Evolutionary conservation across 225 moss, liverwort and hornwort genomes (phyloP).

Genomic region (Physcomitrellopsis africana): DNA sequence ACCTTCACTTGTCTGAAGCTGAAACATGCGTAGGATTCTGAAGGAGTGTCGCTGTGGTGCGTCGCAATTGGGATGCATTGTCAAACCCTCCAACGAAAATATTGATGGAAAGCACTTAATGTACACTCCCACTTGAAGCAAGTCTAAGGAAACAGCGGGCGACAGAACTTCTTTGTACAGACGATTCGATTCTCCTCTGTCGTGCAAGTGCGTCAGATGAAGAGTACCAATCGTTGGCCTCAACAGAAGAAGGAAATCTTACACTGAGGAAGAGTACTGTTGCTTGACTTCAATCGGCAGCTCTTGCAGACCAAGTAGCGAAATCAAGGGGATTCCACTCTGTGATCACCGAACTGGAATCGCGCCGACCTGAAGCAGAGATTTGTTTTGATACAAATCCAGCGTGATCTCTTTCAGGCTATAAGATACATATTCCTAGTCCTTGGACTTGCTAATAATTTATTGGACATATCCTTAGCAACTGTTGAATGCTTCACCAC

Average conservation of each 20-base stretch:
- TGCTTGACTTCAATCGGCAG: background rate
- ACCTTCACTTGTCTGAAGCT: too few relatives aligned
- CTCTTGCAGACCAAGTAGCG: background rate
- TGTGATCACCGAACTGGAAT: constrained; percentile 15
- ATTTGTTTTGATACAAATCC: background rate
- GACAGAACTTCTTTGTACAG: background rate
- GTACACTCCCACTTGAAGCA: constrained; percentile 5
- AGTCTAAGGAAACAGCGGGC: constrained; percentile 2
- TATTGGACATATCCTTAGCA: too few relatives aligned
- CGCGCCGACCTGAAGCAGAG: constrained; percentile 20
- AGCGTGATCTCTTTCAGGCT: too few relatives aligned
- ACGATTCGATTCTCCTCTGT: constrained; percentile 8
- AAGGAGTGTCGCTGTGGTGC: too few relatives aligned
- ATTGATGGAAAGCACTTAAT: background rate
- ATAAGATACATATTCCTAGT: too few relatives aligned
- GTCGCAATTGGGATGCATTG: too few relatives aligned
- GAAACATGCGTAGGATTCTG: too few relatives aligned
- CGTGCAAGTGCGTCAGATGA: constrained; percentile 30
- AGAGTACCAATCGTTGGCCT: constrained; percentile 14
- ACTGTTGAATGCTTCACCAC: too few relatives aligned
- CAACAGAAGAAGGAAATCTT: background rate
- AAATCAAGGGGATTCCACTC: constrained; percentile 12
- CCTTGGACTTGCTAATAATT: too few relatives aligned
- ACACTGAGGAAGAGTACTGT: background rate
- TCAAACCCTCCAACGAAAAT: too few relatives aligned